phyloP scores from a whole-genome alignment of 2,329 filamentous ascomycete genomes.

The Colletotrichum euphorbiae region DNA sequence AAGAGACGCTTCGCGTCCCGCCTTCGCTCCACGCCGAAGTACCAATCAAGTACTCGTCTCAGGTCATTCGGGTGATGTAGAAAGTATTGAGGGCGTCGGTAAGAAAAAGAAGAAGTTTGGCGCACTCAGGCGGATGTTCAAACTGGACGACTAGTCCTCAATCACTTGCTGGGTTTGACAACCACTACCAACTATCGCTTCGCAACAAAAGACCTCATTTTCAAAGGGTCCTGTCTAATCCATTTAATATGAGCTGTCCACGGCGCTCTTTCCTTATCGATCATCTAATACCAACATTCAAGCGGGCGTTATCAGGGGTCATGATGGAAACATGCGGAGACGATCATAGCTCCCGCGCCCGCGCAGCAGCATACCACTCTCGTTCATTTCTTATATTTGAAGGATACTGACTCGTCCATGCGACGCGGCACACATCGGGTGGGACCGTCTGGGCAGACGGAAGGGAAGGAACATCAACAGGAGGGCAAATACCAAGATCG shows the following conservation, averaged over 20 bases:
- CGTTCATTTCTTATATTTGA: constrained; percentile 3
- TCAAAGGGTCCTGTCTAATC: neutral
- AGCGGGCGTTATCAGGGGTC: constrained; percentile 20
- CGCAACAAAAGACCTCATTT: neutral
- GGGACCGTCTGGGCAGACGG: neutral
- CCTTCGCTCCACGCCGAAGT: constrained; percentile 52
- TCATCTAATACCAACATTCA: neutral
- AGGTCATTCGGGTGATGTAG: constrained; percentile 6
- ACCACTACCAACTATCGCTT: neutral
- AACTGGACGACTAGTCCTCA: constrained; percentile 56
- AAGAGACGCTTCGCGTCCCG: constrained; percentile 41
- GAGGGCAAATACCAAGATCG: neutral
- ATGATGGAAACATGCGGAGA: constrained; percentile 1
- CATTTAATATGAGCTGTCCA: neutral
- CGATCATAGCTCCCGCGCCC: neutral
- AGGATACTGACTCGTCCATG: too few relatives aligned
- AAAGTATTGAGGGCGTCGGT: constrained; percentile 34
- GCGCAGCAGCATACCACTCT: neutral
- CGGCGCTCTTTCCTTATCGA: neutral
- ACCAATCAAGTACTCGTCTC: constrained; percentile 47
- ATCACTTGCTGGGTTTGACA: neutral
- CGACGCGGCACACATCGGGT: neutral
- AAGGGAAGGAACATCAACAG: neutral
- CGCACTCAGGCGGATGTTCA: constrained; percentile 73
- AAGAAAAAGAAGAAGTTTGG: constrained; percentile 76